These are phyloP conservation scores for Yamadazyma spencermartinsiae DNA, from an alignment of 1,139 yeast species.

Conservation along the genomic window DNA sequence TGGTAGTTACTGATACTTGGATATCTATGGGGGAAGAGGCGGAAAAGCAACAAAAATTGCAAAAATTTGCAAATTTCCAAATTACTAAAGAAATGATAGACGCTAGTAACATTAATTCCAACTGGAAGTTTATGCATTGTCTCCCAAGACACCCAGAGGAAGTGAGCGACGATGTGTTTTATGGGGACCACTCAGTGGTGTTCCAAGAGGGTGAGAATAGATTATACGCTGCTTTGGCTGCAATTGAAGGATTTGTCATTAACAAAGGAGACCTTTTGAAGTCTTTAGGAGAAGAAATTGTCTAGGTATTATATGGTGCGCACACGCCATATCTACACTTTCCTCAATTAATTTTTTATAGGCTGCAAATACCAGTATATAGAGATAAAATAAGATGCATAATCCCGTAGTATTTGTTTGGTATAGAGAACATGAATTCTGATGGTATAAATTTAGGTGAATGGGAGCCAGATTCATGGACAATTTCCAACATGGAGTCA, in stretches of 20 bases:
- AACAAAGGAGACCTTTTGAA: constrained; percentile 65
- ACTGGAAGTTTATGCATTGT: constrained; percentile 96
- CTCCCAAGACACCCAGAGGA: constrained; percentile 94
- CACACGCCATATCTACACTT: not conserved
- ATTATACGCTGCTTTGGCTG: constrained; percentile 94
- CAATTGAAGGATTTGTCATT: constrained; percentile 81
- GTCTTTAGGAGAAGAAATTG: constrained; percentile 14
- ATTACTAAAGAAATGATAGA: constrained; percentile 65
- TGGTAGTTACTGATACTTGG: constrained; percentile 96
- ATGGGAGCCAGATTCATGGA: no score
- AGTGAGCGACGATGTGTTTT: constrained; percentile 90
- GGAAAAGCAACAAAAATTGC: constrained; percentile 67
- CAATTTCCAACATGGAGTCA: no score
- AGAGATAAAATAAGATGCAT: not conserved
- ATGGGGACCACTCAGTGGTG: constrained; percentile 78
- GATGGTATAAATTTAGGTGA: no score
- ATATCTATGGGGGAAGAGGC: constrained; percentile 96
- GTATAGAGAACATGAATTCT: not conserved
- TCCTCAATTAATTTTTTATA: not conserved
- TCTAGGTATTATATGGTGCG: not conserved
- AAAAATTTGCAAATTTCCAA: constrained; percentile 85
- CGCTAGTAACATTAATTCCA: constrained; percentile 54
- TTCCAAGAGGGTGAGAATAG: constrained; percentile 96
- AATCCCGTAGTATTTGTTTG: not conserved
- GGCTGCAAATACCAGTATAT: not conserved